These are phyloP conservation scores for Pharus latifolius DNA, from an alignment of 176 grass and related monocot species.

Conservation along the genomic window DNA sequence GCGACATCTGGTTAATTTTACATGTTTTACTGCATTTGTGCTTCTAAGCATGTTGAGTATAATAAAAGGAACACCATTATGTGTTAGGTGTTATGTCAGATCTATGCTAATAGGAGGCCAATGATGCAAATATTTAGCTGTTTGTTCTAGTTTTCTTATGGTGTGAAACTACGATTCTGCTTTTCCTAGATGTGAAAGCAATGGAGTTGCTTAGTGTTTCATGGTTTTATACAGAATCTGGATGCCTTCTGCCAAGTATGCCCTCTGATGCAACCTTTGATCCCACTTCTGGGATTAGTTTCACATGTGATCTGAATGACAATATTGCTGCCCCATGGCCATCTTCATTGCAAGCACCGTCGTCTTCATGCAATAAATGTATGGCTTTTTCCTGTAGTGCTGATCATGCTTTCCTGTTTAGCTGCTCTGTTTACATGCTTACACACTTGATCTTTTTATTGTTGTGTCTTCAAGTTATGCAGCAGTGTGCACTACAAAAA, in stretches of 20 bases:
- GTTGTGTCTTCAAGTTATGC: not conserved
- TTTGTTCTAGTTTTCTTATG: not conserved
- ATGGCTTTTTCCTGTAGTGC: constrained; percentile 23
- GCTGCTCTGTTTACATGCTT: not conserved
- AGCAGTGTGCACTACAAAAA: not conserved
- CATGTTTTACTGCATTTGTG: not conserved
- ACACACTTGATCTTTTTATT: not conserved
- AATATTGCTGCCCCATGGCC: constrained; percentile 97
- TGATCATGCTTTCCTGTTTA: not conserved
- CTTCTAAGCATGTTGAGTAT: not conserved
- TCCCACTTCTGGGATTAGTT: constrained; percentile 67
- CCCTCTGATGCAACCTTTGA: constrained; percentile 93
- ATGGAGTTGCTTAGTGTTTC: constrained; percentile 13
- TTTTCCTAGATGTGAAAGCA: not conserved
- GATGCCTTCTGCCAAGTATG: constrained; percentile 94
- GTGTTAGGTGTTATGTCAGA: not conserved
- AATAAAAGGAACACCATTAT: not conserved
- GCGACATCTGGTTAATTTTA: not conserved
- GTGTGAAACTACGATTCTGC: not conserved
- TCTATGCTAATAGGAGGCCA: not conserved
- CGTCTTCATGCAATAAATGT: constrained; percentile 90
- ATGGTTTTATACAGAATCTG: constrained; percentile 52
- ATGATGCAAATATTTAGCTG: not conserved
- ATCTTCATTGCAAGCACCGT: constrained; percentile 48
- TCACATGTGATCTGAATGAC: constrained; percentile 98